phyloP scores from a whole-genome alignment of 495 filamentous ascomycete species.

The Xylaria telfairii region DNA sequence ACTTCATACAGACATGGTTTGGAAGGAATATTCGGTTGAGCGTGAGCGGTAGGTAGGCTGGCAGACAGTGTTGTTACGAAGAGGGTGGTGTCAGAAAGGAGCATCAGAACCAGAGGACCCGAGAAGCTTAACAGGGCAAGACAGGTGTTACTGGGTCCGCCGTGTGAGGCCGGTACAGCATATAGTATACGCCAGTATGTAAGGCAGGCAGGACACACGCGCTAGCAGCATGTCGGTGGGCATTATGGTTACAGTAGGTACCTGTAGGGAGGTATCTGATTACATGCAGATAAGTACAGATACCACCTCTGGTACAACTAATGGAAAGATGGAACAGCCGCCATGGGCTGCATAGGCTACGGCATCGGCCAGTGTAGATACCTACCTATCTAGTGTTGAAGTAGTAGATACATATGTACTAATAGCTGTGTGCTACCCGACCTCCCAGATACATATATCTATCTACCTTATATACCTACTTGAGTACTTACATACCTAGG shows the following conservation, averaged over 20 bases:
- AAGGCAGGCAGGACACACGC: slow-evolving; percentile 8
- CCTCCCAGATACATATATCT: too few species aligned
- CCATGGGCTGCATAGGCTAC: background rate
- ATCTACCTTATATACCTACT: too few species aligned
- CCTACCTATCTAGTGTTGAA: too few species aligned
- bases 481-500: background rate
- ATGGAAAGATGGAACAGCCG: background rate
- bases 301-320: background rate
- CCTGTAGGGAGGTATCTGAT: background rate
- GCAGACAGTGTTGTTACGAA: slow-evolving; percentile 17
- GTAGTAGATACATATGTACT: too few species aligned
- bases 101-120: slow-evolving; percentile 26
- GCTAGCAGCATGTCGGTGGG: background rate
- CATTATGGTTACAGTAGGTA: background rate
- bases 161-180: slow-evolving; percentile 19
- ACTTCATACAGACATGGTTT: slow-evolving; percentile 22
- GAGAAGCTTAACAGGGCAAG: slow-evolving; percentile 26
- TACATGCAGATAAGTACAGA: slow-evolving; percentile 3
- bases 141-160: slow-evolving; percentile 16
- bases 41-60: slow-evolving; percentile 4
- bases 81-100: slow-evolving; percentile 25
- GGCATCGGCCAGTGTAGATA: background rate
- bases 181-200: slow-evolving; percentile 7
- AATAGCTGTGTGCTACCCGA: slow-evolving; percentile 3
- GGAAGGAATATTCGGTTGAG: slow-evolving; percentile 7